A percentile compares a stretch with the other conserved stretches of the same genome.
Conservation (phyloP, 805 yeast species). For the Starmerella bombi region DNA sequence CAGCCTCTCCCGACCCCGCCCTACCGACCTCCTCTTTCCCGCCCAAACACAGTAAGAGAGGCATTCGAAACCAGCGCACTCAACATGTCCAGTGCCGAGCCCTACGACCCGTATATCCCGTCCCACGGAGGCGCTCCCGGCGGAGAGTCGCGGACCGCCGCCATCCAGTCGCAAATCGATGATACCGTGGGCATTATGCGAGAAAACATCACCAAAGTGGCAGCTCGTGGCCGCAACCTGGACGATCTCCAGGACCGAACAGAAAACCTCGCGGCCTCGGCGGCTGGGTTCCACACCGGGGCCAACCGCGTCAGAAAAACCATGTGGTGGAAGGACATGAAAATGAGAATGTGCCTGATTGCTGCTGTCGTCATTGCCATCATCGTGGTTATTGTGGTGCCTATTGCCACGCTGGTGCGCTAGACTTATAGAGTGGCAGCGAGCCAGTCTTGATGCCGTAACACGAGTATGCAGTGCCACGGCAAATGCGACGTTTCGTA, state of each 20-base stretch:
- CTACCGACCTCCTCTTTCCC: too few relatives aligned
- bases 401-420: constrained; percentile 76
- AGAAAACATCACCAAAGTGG: constrained; percentile 89
- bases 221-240: constrained; percentile 86
- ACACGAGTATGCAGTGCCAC: too few relatives aligned
- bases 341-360: constrained; percentile 84
- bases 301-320: constrained; percentile 96
- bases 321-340: constrained; percentile 98
- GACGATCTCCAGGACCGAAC: constrained; percentile 89
- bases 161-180: constrained; percentile 81
- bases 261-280: constrained; percentile 78
- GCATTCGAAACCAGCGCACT: too few relatives aligned
- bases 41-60: too few relatives aligned
- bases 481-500: too few relatives aligned
- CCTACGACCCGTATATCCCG: constrained; percentile 76
- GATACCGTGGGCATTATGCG: constrained; percentile 97
- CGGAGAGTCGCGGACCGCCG: constrained; percentile 45
- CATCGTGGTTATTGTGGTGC: constrained; percentile 78
- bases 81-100: constrained; percentile 60
- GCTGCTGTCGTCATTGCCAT: constrained; percentile 64
- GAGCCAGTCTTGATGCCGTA: too few relatives aligned
- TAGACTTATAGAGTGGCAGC: too few relatives aligned
- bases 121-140: constrained; percentile 25
- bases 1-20: too few relatives aligned
- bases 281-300: constrained; percentile 89